A percentile compares a stretch with the other conserved stretches of the same genome.
phyloP scores from a whole-genome alignment of 164 flowering plant genomes.

The Nymphaea colorata region DNA sequence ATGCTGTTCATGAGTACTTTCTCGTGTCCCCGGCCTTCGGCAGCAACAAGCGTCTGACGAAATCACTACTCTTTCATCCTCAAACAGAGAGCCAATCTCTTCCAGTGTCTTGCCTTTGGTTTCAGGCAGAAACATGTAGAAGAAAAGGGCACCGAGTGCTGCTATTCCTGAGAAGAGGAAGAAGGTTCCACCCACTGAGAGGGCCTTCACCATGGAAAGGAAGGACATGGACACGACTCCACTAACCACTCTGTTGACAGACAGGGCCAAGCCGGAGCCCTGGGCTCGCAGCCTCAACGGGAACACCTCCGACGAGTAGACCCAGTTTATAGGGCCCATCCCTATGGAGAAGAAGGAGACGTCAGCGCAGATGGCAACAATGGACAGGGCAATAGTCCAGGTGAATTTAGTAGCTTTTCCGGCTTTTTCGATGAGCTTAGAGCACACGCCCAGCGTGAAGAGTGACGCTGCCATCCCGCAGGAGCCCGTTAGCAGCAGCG shows the following conservation, averaged over 20 bases:
- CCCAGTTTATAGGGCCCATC: constrained; percentile 38
- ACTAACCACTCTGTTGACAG: constrained; percentile 3
- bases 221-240: constrained; percentile 5
- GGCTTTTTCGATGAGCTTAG: constrained; percentile 31
- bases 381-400: constrained; percentile 54
- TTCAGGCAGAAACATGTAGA: constrained; percentile 5
- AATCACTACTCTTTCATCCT: neutral
- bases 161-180: constrained; percentile 4
- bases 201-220: constrained; percentile 4
- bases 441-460: constrained; percentile 40
- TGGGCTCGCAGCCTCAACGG: constrained; percentile 6
- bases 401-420: constrained; percentile 15
- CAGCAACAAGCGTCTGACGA: neutral
- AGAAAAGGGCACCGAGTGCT: constrained; percentile 1
- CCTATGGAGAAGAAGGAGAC: constrained; percentile 85
- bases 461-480: constrained; percentile 47
- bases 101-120: constrained; percentile 5
- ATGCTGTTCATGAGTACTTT: too few species aligned
- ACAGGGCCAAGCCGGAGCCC: constrained; percentile 5
- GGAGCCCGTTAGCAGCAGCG: constrained; percentile 52
- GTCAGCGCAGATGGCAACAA: constrained; percentile 53
- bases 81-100: constrained; percentile 4
- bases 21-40: too few species aligned
- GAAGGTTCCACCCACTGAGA: constrained; percentile 7
- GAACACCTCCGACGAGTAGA: constrained; percentile 6